Conservation (phyloP, 768 basidiomycete genomes). For the Psilocybe azurescens region DNA sequence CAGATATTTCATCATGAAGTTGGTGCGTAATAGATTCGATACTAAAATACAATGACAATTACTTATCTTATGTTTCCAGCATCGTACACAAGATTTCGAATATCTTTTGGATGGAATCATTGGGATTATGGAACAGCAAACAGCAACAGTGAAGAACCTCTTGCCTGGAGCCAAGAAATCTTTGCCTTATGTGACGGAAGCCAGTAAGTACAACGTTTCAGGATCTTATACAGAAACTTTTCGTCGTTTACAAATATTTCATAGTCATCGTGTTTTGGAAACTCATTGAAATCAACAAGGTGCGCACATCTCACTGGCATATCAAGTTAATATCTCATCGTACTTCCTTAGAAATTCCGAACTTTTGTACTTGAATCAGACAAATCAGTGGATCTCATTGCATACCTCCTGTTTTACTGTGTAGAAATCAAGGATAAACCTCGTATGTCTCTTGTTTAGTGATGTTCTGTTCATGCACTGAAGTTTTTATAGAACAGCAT, state of each 20-base stretch:
- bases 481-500: conserved; percentile 71
- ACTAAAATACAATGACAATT: conserved; percentile 14
- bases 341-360: conserved; percentile 79
- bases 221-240: conserved; percentile 11
- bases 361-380: conserved; percentile 82
- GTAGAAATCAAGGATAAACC: conserved; percentile 95
- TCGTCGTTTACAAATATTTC: background rate
- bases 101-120: conserved; percentile 81
- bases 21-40: conserved; percentile 51
- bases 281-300: conserved; percentile 92
- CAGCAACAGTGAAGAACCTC: conserved; percentile 71
- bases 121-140: conserved; percentile 75
- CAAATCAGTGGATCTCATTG: conserved; percentile 76
- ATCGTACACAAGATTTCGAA: conserved; percentile 87
- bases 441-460: conserved; percentile 52
- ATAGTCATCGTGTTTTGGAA: conserved; percentile 88
- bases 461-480: conserved; percentile 8
- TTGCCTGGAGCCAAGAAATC: conserved; percentile 88
- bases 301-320: conserved; percentile 30
- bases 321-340: background rate
- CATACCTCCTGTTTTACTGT: conserved; percentile 79
- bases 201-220: conserved; percentile 53
- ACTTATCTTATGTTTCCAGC: conserved; percentile 49
- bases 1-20: conserved; percentile 88
- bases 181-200: conserved; percentile 83